Conservation (phyloP, 2,329 filamentous ascomycete genomes). For the Sclerotinia nivalis region DNA sequence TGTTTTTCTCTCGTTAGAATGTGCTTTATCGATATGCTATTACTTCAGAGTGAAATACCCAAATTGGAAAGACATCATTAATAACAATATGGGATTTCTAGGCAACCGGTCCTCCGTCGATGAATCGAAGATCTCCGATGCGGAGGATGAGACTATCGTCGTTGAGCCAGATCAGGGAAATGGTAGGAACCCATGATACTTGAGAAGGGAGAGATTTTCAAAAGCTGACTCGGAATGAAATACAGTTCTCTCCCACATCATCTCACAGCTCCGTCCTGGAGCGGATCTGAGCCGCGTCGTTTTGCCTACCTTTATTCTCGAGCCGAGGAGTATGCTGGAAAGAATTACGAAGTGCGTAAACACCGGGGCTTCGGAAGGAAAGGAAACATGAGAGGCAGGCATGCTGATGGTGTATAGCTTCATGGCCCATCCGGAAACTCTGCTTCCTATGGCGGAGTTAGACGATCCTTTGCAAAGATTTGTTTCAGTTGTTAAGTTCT, state of each 20-base stretch:
- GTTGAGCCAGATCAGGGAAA: slow-evolving; percentile 94
- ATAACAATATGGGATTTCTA: slow-evolving; percentile 32
- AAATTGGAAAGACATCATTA: background rate
- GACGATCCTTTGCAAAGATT: slow-evolving; percentile 90
- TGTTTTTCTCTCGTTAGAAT: slow-evolving; percentile 32
- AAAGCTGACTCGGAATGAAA: slow-evolving; percentile 29
- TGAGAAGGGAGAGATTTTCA: background rate
- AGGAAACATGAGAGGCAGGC: background rate
- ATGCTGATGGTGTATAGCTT: slow-evolving; percentile 61
- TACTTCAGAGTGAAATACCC: background rate
- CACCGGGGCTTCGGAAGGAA: background rate
- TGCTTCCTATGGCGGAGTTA: slow-evolving; percentile 82
- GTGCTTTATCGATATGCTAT: background rate
- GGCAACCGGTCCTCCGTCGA: slow-evolving; percentile 46
- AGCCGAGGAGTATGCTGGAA: slow-evolving; percentile 96
- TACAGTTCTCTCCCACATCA: slow-evolving; percentile 90
- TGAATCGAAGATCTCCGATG: slow-evolving; percentile 39
- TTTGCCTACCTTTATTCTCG: slow-evolving; percentile 94
- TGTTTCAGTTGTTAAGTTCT: slow-evolving; percentile 95
- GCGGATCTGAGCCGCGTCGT: slow-evolving; percentile 94
- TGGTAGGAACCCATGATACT: slow-evolving; percentile 55
- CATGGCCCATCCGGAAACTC: slow-evolving; percentile 97
- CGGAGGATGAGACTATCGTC: slow-evolving; percentile 74
- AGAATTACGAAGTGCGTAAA: slow-evolving; percentile 88
- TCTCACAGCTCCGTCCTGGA: slow-evolving; percentile 92